Evolutionary conservation across 192 early-diverging fungal species (phyloP).

Genomic region (Backusella australiensis): DNA sequence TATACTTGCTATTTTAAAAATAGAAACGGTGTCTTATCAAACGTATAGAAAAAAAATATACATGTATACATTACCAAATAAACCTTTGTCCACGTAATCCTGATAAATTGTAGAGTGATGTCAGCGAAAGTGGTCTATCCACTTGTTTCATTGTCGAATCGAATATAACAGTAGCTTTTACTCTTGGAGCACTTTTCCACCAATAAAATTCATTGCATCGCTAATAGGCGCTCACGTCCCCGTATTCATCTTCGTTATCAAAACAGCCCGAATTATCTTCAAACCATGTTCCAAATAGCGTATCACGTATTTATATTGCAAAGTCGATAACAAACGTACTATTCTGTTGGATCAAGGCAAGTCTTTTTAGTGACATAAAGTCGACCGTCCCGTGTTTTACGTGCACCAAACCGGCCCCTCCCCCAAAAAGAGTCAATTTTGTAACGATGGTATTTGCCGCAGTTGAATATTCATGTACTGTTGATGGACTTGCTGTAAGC

Average conservation of each 20-base stretch:
- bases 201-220: slow-evolving; percentile 43
- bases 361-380: slow-evolving; percentile 94
- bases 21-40: too few species aligned
- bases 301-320: slow-evolving; percentile 89
- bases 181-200: slow-evolving; percentile 24
- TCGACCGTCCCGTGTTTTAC: slow-evolving; percentile 74
- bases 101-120: too few species aligned
- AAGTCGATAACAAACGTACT: slow-evolving; percentile 83
- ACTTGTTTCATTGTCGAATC: slow-evolving; percentile 42
- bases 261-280: slow-evolving; percentile 28
- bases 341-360: slow-evolving; percentile 77
- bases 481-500: background rate
- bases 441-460: slow-evolving; percentile 41
- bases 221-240: slow-evolving; percentile 20
- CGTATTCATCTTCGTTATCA: slow-evolving; percentile 34
- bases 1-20: too few species aligned
- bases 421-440: slow-evolving; percentile 72
- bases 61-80: too few species aligned
- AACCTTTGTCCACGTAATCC: too few species aligned
- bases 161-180: slow-evolving; percentile 31
- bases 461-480: background rate
- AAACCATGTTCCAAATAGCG: slow-evolving; percentile 90
- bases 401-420: slow-evolving; percentile 86
- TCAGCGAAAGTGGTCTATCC: background rate
- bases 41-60: too few species aligned